Evolutionary conservation across 257 asterid species (phyloP), one percentile per base, ranked within the genome.

Genomic region (Schizonepeta tenuifolia): DNA sequence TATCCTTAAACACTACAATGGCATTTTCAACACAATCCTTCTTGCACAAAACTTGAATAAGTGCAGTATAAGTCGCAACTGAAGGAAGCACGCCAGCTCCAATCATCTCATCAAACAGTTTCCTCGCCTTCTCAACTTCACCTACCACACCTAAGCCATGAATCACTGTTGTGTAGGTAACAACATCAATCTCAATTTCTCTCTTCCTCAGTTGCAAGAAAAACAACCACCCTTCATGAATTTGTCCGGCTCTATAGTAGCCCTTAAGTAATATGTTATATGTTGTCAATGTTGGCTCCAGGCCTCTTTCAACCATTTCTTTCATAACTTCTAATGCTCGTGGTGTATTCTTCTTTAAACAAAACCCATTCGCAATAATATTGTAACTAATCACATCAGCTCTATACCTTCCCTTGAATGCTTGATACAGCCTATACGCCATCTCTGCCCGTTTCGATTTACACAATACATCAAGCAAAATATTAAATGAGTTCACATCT

Each of bases 1-100:
- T 91, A 67, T 94, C 92, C 22, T 90, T 87, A 65, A 91, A 87
- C 70, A 75, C 75, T 65, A 61, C 21, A 6, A 94, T 59, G 43
- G 99, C 97, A 78, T 87, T 91, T 77, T 88, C 98, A 54, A 91
- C 86, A 43, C 77, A 72, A 71, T 90, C 97, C 74, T 91, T 91
- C 88, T 94, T 91, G 78, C 99, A 94, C 74, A 95, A 67, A 57
- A 90, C 93, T 80, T 91, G 97, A 77, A 95, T 87, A 72, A 95
- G 17, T 49, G 98, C 93, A 77, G 87, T 89, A 77, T 86, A 95
- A 58, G 99, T 91, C 6, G 93, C 90, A n/a, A 92, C 79, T 0
- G 98, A 88, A 2, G 99, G 99, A 65, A 95, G 89, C 56, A 95
- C 86, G 14, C 99, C 99, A n/a, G 85, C 89, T 49, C 86, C 89